Percentiles rank a stretch among this genome's conserved stretches.
Conservation (phyloP, 1,284 basidiomycete species). For the Hymenochaete sp. region DNA sequence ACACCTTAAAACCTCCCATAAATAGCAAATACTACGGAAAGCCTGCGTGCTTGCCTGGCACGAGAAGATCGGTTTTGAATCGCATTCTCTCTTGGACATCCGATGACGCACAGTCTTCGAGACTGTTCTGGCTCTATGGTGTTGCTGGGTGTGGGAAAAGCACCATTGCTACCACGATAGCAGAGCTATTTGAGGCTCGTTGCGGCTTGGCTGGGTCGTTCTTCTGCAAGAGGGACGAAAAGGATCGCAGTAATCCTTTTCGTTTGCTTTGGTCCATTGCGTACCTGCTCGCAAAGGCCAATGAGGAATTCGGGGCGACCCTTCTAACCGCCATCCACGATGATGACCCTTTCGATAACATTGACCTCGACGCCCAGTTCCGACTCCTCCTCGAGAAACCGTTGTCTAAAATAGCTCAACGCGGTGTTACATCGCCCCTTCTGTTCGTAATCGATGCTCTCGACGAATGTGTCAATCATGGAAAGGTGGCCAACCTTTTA, state of each 20-base stretch:
- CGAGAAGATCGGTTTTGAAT: background rate
- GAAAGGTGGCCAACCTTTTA: background rate
- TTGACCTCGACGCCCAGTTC: background rate
- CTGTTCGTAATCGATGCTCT: slow-evolving; percentile 1
- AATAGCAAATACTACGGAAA: no score
- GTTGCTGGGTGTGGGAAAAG: slow-evolving; percentile 25
- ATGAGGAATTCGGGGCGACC: background rate
- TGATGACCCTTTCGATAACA: background rate
- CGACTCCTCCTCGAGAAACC: background rate
- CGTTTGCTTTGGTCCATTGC: background rate
- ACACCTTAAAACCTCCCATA: no score
- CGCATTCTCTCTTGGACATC: background rate
- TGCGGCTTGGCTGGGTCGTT: no score
- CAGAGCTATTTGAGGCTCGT: background rate
- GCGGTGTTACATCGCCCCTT: background rate
- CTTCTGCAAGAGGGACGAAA: slow-evolving; percentile 7
- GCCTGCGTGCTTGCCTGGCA: background rate
- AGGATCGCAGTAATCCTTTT: background rate
- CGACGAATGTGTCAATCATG: background rate
- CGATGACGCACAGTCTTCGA: no score
- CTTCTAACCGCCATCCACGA: background rate
- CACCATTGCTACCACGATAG: slow-evolving; percentile 20
- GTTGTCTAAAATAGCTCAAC: background rate
- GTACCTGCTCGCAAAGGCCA: background rate
- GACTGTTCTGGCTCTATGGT: slow-evolving; percentile 23